Percentiles rank a stretch among this genome's conserved stretches.
These are phyloP conservation scores for Cryptococcus sp. DNA, from an alignment of 1,284 basidiomycete species.

Conservation along the genomic window DNA sequence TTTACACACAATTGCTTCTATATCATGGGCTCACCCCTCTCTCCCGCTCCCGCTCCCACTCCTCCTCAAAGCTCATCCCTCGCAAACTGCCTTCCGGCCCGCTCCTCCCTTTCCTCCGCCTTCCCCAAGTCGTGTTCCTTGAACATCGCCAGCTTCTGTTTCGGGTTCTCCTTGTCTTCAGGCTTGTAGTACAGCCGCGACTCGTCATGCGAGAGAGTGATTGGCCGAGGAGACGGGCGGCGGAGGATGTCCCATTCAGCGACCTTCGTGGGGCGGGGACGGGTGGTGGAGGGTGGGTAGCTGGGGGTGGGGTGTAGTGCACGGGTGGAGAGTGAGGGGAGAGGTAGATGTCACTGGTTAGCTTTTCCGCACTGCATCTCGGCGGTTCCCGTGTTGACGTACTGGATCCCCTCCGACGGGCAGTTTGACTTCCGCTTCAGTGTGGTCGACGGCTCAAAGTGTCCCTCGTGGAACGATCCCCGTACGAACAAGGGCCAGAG, in stretches of 20 bases:
- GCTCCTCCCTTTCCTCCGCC: slow-evolving; percentile 23
- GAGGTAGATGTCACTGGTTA: background rate
- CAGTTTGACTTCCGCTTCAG: slow-evolving; percentile 28
- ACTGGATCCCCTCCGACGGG: slow-evolving; percentile 45
- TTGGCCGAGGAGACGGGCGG: slow-evolving; percentile 43
- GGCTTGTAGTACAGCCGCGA: slow-evolving; percentile 27
- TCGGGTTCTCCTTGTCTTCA: slow-evolving; percentile 17
- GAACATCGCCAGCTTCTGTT: slow-evolving; percentile 40
- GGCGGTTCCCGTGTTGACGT: slow-evolving; percentile 8
- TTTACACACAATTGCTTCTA: background rate
- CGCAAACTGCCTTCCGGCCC: slow-evolving; percentile 17
- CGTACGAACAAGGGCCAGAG: slow-evolving; percentile 39
- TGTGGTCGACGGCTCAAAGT: slow-evolving; percentile 26
- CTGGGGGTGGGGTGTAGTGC: slow-evolving; percentile 12
- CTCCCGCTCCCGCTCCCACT: background rate
- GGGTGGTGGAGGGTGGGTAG: slow-evolving; percentile 35
- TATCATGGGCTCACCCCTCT: background rate
- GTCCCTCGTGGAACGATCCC: slow-evolving; percentile 34
- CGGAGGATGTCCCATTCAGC: slow-evolving; percentile 43
- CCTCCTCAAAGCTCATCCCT: slow-evolving; percentile 37
- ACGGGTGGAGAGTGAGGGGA: background rate
- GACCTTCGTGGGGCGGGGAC: slow-evolving; percentile 22
- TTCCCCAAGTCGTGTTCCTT: slow-evolving; percentile 30
- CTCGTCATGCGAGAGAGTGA: slow-evolving; percentile 40
- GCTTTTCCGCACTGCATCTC: background rate